Conservation (phyloP, 768 basidiomycete species). For the Gautieria morchelliformis region DNA sequence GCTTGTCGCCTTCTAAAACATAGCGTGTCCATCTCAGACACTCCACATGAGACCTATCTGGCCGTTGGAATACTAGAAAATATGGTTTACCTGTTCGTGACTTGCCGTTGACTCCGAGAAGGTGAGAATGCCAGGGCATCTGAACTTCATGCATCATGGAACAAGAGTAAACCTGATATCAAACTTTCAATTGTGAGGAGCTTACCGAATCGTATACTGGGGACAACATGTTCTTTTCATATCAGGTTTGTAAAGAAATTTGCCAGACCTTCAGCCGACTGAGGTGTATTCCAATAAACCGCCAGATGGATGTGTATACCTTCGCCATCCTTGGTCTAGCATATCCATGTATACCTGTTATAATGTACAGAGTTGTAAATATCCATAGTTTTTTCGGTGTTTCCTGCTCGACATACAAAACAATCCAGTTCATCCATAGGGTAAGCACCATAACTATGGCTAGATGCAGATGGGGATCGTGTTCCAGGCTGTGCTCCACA, state of each 20-base stretch:
- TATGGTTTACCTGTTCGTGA: constrained; percentile 51
- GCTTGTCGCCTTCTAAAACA: constrained; percentile 35
- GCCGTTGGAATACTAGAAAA: not conserved
- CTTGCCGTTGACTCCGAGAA: constrained; percentile 65
- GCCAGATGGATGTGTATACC: constrained; percentile 17
- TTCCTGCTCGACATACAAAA: not conserved
- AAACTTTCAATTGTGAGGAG: constrained; percentile 11
- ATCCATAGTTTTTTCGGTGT: not conserved
- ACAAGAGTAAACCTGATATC: constrained; percentile 17
- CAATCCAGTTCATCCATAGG: not conserved
- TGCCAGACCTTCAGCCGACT: constrained; percentile 38
- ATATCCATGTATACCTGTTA: constrained; percentile 35
- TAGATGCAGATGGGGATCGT: not conserved
- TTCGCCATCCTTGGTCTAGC: constrained; percentile 80
- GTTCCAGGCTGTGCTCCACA: not conserved
- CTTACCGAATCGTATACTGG: constrained; percentile 86
- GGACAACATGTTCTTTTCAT: constrained; percentile 80
- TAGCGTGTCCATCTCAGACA: constrained; percentile 64
- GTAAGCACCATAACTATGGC: constrained; percentile 2
- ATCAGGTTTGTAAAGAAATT: constrained; percentile 84
- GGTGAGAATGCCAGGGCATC: constrained; percentile 59
- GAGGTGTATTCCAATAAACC: not conserved
- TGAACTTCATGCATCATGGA: constrained; percentile 43
- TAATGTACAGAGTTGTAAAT: not conserved
- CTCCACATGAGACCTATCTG: not conserved